These are phyloP conservation scores for Euclidium syriacum DNA, from an alignment of 345 rosid species.

Conservation along the genomic window DNA sequence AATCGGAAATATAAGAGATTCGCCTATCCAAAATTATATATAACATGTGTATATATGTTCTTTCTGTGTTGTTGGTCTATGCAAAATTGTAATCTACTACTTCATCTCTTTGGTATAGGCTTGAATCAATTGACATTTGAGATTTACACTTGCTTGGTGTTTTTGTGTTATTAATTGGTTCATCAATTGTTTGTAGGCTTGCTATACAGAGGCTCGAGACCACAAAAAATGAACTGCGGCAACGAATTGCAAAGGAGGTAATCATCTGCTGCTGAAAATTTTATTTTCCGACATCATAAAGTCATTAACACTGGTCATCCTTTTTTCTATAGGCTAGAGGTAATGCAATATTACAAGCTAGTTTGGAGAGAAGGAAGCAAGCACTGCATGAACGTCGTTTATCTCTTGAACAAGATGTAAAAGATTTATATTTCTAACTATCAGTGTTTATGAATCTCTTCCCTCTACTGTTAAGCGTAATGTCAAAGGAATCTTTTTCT, in stretches of 20 bases:
- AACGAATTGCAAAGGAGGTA: constrained; percentile 98
- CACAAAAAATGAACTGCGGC: constrained; percentile 88
- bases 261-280: constrained; percentile 13
- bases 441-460: not conserved
- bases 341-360: constrained; percentile 93
- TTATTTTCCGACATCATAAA: not conserved
- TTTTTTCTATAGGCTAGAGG: constrained; percentile 75
- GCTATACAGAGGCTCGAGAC: constrained; percentile 96
- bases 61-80: not conserved
- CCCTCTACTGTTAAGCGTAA: not conserved
- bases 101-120: constrained; percentile 7
- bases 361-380: constrained; percentile 98
- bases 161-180: constrained; percentile 13
- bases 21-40: not conserved
- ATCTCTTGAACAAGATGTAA: constrained; percentile 98
- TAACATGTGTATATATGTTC: not conserved
- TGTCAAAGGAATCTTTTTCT: not conserved
- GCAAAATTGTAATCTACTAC: not conserved
- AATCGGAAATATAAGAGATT: not conserved
- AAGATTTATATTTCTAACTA: constrained; percentile 14
- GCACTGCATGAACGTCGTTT: constrained; percentile 96
- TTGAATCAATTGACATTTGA: not conserved
- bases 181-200: constrained; percentile 49
- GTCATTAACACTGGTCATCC: constrained; percentile 7
- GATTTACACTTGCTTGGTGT: not conserved